These are phyloP conservation scores for Elongisporangium prolatum DNA, from an alignment of 352 stramenopile genomes.

Conservation along the genomic window DNA sequence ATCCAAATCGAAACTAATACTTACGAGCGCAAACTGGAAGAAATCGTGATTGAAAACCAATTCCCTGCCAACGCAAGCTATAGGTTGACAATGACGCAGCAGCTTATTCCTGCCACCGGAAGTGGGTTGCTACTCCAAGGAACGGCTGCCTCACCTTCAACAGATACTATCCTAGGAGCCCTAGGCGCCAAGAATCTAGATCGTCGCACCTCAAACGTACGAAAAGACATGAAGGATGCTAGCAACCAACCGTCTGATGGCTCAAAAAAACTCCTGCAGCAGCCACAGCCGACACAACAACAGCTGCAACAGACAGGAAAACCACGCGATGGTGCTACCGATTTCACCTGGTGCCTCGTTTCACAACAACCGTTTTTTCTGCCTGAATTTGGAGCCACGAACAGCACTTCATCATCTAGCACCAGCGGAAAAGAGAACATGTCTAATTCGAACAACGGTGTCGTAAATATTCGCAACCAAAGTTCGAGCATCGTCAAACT, in stretches of 20 bases:
- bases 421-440: neutral
- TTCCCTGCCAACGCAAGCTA: slow-evolving; percentile 71
- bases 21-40: slow-evolving; percentile 77
- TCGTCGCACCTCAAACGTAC: neutral
- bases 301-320: slow-evolving; percentile 5
- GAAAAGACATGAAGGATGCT: neutral
- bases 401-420: neutral
- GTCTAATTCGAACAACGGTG: slow-evolving; percentile 1
- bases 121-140: neutral
- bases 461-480: slow-evolving; percentile 41
- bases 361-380: slow-evolving; percentile 74
- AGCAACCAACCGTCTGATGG: neutral
- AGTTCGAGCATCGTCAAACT: slow-evolving; percentile 67
- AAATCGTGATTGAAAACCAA: slow-evolving; percentile 86
- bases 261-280: neutral
- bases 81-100: slow-evolving; percentile 70
- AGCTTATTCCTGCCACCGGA: slow-evolving; percentile 3
- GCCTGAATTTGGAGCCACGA: slow-evolving; percentile 35
- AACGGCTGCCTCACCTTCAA: neutral
- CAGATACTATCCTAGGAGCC: neutral
- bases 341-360: slow-evolving; percentile 60
- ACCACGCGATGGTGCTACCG: slow-evolving; percentile 24
- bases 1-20: slow-evolving; percentile 71
- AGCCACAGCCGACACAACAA: neutral
- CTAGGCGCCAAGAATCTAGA: neutral